These are phyloP conservation scores for Rhodotorula taiwanensis DNA, from an alignment of 768 basidiomycete genomes.

Conservation along the genomic window DNA sequence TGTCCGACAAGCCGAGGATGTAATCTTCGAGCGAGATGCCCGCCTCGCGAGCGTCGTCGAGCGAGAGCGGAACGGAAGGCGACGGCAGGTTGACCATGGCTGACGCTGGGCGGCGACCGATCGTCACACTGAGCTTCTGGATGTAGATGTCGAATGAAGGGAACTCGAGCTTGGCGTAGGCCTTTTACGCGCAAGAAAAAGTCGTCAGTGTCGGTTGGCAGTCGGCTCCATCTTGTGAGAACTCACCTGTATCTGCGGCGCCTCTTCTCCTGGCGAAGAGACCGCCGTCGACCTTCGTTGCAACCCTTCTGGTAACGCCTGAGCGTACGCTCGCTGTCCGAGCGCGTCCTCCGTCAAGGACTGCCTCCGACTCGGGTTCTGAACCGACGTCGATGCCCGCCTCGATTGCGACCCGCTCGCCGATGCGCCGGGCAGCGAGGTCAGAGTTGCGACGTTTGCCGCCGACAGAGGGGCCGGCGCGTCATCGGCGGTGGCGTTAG, in stretches of 20 bases:
- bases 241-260: constrained; percentile 22
- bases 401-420: not conserved
- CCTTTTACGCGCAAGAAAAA: constrained; percentile 57
- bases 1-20: constrained; percentile 1
- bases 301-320: constrained; percentile 5
- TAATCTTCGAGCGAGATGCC: constrained; percentile 11
- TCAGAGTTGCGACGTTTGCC: constrained; percentile 16
- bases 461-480: constrained; percentile 20
- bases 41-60: not conserved
- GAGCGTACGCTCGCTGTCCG: not conserved
- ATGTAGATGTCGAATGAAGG: constrained; percentile 94
- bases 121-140: constrained; percentile 85
- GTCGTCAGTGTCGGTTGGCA: not conserved
- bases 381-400: not conserved
- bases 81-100: not conserved
- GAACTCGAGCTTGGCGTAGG: constrained; percentile 89
- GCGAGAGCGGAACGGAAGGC: not conserved
- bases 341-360: not conserved
- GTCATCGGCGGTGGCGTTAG: not conserved
- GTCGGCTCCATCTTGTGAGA: too few relatives aligned
- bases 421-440: not conserved
- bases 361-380: not conserved
- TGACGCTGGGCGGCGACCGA: constrained; percentile 68
- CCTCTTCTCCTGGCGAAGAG: not conserved
- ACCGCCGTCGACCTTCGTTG: not conserved